A percentile compares a stretch with the other conserved stretches of the same genome.
phyloP scores from a whole-genome alignment of 768 basidiomycete species.

The Suillus luteus region DNA sequence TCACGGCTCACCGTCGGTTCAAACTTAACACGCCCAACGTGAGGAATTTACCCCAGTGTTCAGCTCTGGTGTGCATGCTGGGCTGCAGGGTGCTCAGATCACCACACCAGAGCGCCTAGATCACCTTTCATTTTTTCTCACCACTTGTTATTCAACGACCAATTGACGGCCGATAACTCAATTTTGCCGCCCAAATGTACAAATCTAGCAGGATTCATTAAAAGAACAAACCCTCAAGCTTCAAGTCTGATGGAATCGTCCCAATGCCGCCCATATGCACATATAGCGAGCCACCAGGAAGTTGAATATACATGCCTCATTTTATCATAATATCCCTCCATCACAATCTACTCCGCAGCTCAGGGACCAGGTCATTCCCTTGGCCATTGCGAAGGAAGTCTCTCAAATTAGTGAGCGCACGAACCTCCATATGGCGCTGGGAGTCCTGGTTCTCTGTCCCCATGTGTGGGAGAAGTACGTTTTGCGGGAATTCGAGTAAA shows the following conservation, averaged over 20 bases:
- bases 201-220: neutral
- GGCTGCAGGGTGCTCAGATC: neutral
- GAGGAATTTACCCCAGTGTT: neutral
- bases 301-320: neutral
- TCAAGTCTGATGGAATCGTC: neutral
- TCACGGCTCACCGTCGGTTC: neutral
- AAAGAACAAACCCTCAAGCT: neutral
- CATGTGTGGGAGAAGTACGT: slow-evolving; percentile 89
- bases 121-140: neutral
- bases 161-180: neutral
- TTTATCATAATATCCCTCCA: neutral
- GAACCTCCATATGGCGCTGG: slow-evolving; percentile 80
- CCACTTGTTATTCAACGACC: neutral
- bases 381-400: slow-evolving; percentile 67
- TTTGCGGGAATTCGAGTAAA: slow-evolving; percentile 78
- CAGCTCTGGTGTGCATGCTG: neutral
- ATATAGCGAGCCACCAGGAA: neutral
- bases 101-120: neutral
- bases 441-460: slow-evolving; percentile 86
- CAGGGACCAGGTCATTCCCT: slow-evolving; percentile 69
- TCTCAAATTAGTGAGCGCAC: slow-evolving; percentile 75
- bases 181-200: neutral
- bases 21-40: neutral
- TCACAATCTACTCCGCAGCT: slow-evolving; percentile 36
- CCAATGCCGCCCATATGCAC: neutral